Base-by-base conservation (phyloP, 2,329 filamentous ascomycete species). In the Dothidotthia symphoricarpi region DNA sequence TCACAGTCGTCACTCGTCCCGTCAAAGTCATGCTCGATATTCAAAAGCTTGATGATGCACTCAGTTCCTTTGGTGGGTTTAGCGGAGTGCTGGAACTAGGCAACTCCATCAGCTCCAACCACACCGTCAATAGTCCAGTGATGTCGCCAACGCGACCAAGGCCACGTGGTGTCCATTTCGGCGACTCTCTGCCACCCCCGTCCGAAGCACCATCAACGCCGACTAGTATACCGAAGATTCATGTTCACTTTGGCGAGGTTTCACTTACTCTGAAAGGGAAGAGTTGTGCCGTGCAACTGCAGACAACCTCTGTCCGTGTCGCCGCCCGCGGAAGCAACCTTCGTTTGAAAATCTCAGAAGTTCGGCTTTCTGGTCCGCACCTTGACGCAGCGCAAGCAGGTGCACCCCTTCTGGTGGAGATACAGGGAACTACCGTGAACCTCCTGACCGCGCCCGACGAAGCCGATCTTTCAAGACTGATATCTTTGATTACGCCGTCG, bases 21-120 rank as follows among this genome's bases (percentile, higher is more conserved):
- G 66, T 96, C 2, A 80, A 83, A 41, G 64, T 95, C 8, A 78
- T 82, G 39, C 68, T 97, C 27, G 87, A 97, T 59, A 70, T 96
- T 12, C 83, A 85, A 47, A 79, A 80, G 38, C 70, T 97, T 15
- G 93, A 97, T 53, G 89, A 95, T 55, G 87, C 87, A 0, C 82
- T 97, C 43, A 81, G 81, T 39, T 88, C 87, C 75, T 90, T 96
- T 66, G 93, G 93, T 24, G 93, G 93, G 0, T 72, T 98, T 28
- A 95, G 90, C 63, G 88, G 89, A 49, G 85, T 98, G 35, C 72
- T 98, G 28, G 94, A 93, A 55, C 79, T 96, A 63, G 87, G 89
- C 46, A 86, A 80, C 42, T 95, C 91, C 0, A 85, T 95, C 47
- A 81, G 84, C 9, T 89, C 86, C 1, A 85, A 80, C 43, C 76